Evolutionary conservation across 2,329 filamentous ascomycete genomes (phyloP).

Genomic region (Xylariales sp.): DNA sequence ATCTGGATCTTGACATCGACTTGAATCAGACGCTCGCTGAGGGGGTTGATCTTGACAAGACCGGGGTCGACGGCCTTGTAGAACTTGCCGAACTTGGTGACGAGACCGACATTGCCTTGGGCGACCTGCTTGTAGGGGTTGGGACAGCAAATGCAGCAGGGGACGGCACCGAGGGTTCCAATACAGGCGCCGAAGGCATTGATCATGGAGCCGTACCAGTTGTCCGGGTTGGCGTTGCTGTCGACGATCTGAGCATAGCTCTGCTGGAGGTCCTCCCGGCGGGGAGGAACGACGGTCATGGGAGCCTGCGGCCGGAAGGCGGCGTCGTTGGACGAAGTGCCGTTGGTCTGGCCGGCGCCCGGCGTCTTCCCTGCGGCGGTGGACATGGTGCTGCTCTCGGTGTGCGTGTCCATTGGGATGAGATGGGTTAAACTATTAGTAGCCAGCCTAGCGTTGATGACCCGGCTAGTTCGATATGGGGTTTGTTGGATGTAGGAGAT

Average conservation of each 20-base stretch:
- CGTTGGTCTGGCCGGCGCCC: slow-evolving; percentile 28
- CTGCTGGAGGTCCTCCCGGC: slow-evolving; percentile 84
- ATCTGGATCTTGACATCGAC: slow-evolving; percentile 99
- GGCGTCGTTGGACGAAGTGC: slow-evolving; percentile 20
- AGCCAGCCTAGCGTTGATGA: slow-evolving; percentile 25
- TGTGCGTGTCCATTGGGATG: slow-evolving; percentile 37
- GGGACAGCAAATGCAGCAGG: slow-evolving; percentile 90
- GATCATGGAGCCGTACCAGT: slow-evolving; percentile 90
- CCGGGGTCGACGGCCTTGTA: slow-evolving; percentile 96
- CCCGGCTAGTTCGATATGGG: neutral
- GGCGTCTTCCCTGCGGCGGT: slow-evolving; percentile 29
- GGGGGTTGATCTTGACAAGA: slow-evolving; percentile 95
- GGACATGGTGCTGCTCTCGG: slow-evolving; percentile 33
- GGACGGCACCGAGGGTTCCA: slow-evolving; percentile 85
- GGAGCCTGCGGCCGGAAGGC: slow-evolving; percentile 65
- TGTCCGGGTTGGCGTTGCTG: slow-evolving; percentile 76
- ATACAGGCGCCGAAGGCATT: slow-evolving; percentile 79
- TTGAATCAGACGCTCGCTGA: slow-evolving; percentile 88
- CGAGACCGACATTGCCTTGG: slow-evolving; percentile 93
- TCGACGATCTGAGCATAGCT: slow-evolving; percentile 76
- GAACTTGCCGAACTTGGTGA: slow-evolving; percentile 96
- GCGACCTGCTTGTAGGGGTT: slow-evolving; percentile 95
- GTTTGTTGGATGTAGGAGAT: neutral
- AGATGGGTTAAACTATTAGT: slow-evolving; percentile 27
- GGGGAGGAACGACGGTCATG: slow-evolving; percentile 82